Conservation (phyloP, 495 filamentous ascomycete species). For the Neurospora sp. region DNA sequence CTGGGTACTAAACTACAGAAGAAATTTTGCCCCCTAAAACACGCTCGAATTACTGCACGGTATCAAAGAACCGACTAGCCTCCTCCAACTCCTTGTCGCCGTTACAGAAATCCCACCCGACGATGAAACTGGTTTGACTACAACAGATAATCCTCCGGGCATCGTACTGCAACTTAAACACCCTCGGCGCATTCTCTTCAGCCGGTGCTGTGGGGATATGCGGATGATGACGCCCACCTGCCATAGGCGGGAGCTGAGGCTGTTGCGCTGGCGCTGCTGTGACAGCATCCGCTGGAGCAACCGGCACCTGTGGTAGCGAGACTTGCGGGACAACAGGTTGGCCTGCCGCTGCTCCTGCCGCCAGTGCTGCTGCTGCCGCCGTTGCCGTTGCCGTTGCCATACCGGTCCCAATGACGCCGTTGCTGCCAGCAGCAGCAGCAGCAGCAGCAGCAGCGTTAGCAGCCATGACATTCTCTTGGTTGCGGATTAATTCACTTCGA, state of each 20-base stretch:
- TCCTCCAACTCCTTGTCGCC: slow-evolving; percentile 77
- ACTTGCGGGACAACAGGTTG: background rate
- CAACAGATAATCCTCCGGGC: slow-evolving; percentile 89
- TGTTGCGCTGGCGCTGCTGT: background rate
- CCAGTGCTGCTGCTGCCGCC: background rate
- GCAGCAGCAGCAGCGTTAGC: background rate
- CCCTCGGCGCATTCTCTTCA: slow-evolving; percentile 47
- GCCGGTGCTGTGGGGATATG: slow-evolving; percentile 10
- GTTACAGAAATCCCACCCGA: slow-evolving; percentile 96
- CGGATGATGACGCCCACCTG: slow-evolving; percentile 9
- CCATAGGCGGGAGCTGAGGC: background rate
- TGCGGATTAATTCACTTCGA: slow-evolving; percentile 16
- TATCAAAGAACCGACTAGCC: slow-evolving; percentile 66
- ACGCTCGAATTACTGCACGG: slow-evolving; percentile 29
- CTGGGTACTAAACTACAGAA: background rate
- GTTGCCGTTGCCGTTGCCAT: background rate
- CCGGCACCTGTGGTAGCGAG: background rate
- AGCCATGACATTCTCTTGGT: slow-evolving; percentile 5
- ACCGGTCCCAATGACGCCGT: background rate
- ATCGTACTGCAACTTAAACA: slow-evolving; percentile 99
- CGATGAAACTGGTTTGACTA: slow-evolving; percentile 79
- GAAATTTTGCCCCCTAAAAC: background rate
- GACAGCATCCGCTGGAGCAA: background rate
- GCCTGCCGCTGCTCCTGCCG: background rate
- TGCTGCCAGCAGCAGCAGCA: background rate